Evolutionary conservation across 495 filamentous ascomycete species (phyloP), one percentile per base, ranked within the genome.

Genomic region (Aspergillus carlsbadensis): DNA sequence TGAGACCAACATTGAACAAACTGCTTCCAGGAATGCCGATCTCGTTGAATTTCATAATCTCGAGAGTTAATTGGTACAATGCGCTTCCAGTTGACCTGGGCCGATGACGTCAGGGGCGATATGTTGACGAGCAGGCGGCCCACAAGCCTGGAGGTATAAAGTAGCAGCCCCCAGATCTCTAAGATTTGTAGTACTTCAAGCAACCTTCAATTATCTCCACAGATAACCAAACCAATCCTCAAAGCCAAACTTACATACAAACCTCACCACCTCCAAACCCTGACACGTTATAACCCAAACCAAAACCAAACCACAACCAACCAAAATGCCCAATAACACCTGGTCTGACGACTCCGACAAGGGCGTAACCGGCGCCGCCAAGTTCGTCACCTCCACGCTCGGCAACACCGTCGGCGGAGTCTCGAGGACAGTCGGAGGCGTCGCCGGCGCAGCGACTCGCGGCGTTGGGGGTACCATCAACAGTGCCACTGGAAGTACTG

Each of bases 401-500:
- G 87, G 86, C 42, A 83, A 83, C 65, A 83, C 84, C 1, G 80
- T 90, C 13, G 85, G 85, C 5, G 84, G 78, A 11, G 63, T 80
- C 21, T 80, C 84, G 2, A 84, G 85, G 54, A 90, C 87, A 1
- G 81, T 84, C 6, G 88, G 88, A 24, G 84, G 83, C 34, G 78
- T 91, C 1, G 78, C 87, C 1, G 87, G 87, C 37, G 86, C 86
- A 4, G 84, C 83, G 1, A 80, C 82, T 6, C 79, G 87, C 13
- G 85, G 85, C 0, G 15, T 89, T 2, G 86, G 85, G 6, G 75
- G 87, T 70, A 87, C 83, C 2, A 71, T 90, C 56, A 84, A 70
- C 15, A 78, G 80, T 42, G 82, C 81, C 0, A 84, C 84, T 1
- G 88, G 87, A 2, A 84, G 78, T 29, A 65, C 81, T 15, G 87